A percentile compares a stretch with the other conserved stretches of the same genome.
Conservation (phyloP, 2,329 filamentous ascomycete species). For the Botrytis fragariae region DNA sequence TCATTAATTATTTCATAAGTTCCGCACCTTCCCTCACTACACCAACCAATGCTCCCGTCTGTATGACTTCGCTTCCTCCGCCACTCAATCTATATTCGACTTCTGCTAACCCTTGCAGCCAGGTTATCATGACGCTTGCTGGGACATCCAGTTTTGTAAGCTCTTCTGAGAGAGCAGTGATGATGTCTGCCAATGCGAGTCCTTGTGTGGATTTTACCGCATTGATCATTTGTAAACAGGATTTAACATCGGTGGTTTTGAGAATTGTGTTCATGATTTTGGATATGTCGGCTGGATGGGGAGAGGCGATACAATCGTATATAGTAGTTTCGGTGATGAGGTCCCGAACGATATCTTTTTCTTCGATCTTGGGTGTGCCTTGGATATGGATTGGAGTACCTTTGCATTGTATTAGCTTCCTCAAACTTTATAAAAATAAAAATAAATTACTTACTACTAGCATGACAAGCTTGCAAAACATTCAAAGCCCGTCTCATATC, state of each 20-base stretch:
- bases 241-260: constrained; percentile 81
- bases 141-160: constrained; percentile 79
- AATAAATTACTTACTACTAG: constrained; percentile 64
- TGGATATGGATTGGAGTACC: constrained; percentile 65
- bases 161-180: constrained; percentile 82
- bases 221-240: constrained; percentile 84
- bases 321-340: constrained; percentile 89
- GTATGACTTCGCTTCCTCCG: constrained; percentile 81
- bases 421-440: not conserved
- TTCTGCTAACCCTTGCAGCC: constrained; percentile 87
- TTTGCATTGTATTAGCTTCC: constrained; percentile 38
- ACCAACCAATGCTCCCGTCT: constrained; percentile 90
- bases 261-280: constrained; percentile 83
- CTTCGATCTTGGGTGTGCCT: constrained; percentile 56
- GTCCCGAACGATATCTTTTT: constrained; percentile 70
- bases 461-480: constrained; percentile 93
- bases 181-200: constrained; percentile 87
- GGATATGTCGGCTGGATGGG: constrained; percentile 82
- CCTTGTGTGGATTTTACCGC: constrained; percentile 82
- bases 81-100: constrained; percentile 89
- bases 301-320: constrained; percentile 95
- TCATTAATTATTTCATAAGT: constrained; percentile 50
- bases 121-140: constrained; percentile 81
- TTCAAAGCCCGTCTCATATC: constrained; percentile 96
- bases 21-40: constrained; percentile 85